Percentiles rank a stretch among this genome's conserved stretches.
Evolutionary conservation across 148 eudicot genomes (phyloP).

Genomic region (Gaultheria prostrata): DNA sequence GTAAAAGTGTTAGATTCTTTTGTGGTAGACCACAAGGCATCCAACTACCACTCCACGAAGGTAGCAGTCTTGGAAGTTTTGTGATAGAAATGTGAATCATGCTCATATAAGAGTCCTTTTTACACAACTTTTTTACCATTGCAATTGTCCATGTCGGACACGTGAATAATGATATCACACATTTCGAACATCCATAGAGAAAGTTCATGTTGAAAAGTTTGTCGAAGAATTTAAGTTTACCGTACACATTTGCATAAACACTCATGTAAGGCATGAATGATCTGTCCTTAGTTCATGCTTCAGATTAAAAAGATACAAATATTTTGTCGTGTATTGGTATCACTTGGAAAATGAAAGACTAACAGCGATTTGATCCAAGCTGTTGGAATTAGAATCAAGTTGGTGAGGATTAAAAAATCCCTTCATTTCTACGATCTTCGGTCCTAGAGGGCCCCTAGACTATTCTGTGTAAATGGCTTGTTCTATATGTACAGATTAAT

Average conservation of each 20-base stretch:
- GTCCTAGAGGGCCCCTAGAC: too few species aligned
- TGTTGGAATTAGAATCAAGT: too few species aligned
- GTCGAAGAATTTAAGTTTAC: background rate
- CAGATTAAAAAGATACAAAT: background rate
- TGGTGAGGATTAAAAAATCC: too few species aligned
- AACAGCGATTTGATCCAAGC: too few species aligned
- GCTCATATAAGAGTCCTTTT: background rate
- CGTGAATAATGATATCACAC: background rate
- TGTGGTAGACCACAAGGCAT: background rate
- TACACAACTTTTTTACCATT: background rate
- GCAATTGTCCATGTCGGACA: background rate
- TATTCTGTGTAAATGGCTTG: too few species aligned
- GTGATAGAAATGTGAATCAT: background rate
- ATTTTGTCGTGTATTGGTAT: background rate
- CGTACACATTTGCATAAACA: background rate
- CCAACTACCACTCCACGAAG: slow-evolving; percentile 17
- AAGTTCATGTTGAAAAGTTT: background rate
- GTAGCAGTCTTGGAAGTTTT: slow-evolving; percentile 4
- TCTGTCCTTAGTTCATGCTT: background rate
- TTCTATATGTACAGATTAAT: too few species aligned
- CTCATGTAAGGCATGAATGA: background rate
- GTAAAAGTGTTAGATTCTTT: background rate
- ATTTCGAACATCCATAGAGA: background rate
- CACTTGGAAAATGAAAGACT: background rate
- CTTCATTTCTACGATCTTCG: too few species aligned